Percentiles rank a stretch among this genome's conserved stretches.
phyloP scores from a whole-genome alignment of 345 rosid species.

The Salix arbutifolia region DNA sequence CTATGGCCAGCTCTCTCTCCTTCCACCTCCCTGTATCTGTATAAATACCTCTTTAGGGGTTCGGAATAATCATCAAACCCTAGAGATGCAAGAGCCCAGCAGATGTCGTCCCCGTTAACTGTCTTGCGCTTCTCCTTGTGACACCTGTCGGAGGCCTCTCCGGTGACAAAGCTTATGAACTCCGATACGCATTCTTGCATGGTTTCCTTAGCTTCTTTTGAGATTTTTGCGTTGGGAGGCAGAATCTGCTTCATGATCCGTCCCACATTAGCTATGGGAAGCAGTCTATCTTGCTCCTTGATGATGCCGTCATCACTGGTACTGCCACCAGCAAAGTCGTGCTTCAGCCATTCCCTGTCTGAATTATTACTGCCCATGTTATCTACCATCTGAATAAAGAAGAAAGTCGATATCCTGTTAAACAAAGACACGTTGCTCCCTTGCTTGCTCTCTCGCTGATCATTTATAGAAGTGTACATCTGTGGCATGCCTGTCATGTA shows the following conservation, averaged over 20 bases:
- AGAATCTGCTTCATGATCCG: constrained; percentile 73
- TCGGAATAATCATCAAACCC: constrained; percentile 67
- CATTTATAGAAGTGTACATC: background rate
- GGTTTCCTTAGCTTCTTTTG: constrained; percentile 71
- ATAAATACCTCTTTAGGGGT: constrained; percentile 47
- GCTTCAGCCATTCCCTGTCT: constrained; percentile 15
- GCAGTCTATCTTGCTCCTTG: constrained; percentile 64
- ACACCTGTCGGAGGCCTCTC: constrained; percentile 67
- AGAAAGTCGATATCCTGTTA: constrained; percentile 19
- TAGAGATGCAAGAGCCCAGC: constrained; percentile 66
- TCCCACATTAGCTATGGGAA: constrained; percentile 71
- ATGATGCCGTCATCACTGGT: constrained; percentile 37
- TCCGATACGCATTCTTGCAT: constrained; percentile 80
- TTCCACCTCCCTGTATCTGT: constrained; percentile 46
- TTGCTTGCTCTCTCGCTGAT: background rate
- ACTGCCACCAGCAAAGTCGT: constrained; percentile 22
- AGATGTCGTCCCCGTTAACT: constrained; percentile 62
- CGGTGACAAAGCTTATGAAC: constrained; percentile 71
- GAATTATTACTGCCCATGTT: constrained; percentile 12
- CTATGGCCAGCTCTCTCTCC: constrained; percentile 49
- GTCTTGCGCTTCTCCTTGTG: constrained; percentile 76
- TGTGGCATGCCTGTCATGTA: background rate
- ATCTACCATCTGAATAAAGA: constrained; percentile 26
- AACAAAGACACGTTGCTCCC: constrained; percentile 27
- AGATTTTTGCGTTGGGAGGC: constrained; percentile 63